These are phyloP conservation scores for Ophiosphaerella herpotricha DNA, from an alignment of 2,329 filamentous ascomycete species.

Conservation along the genomic window DNA sequence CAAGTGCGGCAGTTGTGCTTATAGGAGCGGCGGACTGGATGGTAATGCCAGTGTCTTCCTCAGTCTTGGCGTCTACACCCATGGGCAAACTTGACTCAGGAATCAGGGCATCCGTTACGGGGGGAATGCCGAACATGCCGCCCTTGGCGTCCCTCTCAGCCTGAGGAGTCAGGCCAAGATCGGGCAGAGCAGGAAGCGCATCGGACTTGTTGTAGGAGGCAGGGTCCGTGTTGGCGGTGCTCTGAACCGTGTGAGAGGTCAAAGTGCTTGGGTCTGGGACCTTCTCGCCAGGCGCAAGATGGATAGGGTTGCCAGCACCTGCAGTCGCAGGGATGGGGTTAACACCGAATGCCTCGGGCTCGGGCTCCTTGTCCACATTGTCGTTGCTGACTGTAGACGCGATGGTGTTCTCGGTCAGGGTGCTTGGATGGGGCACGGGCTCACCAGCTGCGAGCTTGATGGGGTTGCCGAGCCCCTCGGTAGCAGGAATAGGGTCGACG, in stretches of 20 bases:
- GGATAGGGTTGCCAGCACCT: slow-evolving; percentile 75
- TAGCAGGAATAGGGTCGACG: slow-evolving; percentile 64
- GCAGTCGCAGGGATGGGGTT: slow-evolving; percentile 63
- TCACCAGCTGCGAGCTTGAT: slow-evolving; percentile 79
- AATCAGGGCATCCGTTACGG: slow-evolving; percentile 67
- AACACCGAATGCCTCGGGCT: slow-evolving; percentile 56
- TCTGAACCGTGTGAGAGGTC: slow-evolving; percentile 72
- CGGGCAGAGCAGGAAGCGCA: slow-evolving; percentile 53
- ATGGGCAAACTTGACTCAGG: slow-evolving; percentile 84
- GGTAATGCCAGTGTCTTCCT: slow-evolving; percentile 46
- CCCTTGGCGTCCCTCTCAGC: slow-evolving; percentile 50
- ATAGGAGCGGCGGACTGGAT: slow-evolving; percentile 50
- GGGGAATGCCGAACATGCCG: slow-evolving; percentile 53
- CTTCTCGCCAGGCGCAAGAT: slow-evolving; percentile 77
- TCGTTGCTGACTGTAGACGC: slow-evolving; percentile 57
- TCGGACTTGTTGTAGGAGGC: slow-evolving; percentile 85
- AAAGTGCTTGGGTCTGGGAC: slow-evolving; percentile 70
- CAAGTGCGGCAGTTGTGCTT: slow-evolving; percentile 54
- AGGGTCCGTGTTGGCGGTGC: slow-evolving; percentile 64
- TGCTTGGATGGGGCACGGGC: slow-evolving; percentile 70
- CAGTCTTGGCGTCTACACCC: slow-evolving; percentile 50
- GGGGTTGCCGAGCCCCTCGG: slow-evolving; percentile 71
- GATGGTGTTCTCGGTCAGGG: slow-evolving; percentile 71
- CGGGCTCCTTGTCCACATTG: slow-evolving; percentile 32
- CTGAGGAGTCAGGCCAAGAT: slow-evolving; percentile 50